A percentile compares a stretch with the other conserved stretches of the same genome.
Evolutionary conservation across 345 rosid species (phyloP).

Genomic region (Lumnitzera littorea): DNA sequence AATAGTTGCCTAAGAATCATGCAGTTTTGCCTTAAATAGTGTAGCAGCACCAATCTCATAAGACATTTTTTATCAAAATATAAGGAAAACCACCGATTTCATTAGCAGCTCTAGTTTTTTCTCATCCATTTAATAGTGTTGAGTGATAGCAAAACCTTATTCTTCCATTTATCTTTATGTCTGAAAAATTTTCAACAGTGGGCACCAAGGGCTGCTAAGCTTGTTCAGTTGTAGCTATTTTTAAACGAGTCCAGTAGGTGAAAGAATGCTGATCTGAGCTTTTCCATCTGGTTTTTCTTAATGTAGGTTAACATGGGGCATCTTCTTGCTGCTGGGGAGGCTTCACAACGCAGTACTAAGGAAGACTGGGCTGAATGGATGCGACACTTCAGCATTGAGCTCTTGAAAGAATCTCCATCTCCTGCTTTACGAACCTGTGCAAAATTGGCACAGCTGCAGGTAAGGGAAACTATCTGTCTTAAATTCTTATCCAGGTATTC

Average conservation of each 20-base stretch:
- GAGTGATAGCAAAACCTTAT: no score
- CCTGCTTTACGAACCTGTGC: conserved; percentile 97
- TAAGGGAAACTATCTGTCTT: conserved; percentile 17
- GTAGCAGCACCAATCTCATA: no score
- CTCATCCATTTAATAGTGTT: no score
- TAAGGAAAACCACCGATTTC: no score
- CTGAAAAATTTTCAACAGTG: no score
- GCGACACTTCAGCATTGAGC: conserved; percentile 99
- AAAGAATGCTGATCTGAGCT: no score
- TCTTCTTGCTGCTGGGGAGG: conserved; percentile 94
- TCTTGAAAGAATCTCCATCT: conserved; percentile 94
- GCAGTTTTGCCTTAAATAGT: no score
- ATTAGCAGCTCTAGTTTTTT: no score
- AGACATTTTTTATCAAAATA: no score
- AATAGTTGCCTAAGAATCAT: no score
- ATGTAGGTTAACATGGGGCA: conserved; percentile 80
- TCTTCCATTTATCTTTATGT: no score
- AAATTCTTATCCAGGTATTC: conserved; percentile 11
- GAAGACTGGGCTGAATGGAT: conserved; percentile 99
- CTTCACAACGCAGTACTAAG: conserved; percentile 97
- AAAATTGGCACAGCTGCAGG: conserved; percentile 96
- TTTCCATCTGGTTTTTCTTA: background rate
- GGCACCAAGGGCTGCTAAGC: background rate
- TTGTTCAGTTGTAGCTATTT: background rate
- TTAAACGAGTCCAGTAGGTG: no score